phyloP scores from a whole-genome alignment of 2,329 filamentous ascomycete species.

The Elsinoe fawcettii region DNA sequence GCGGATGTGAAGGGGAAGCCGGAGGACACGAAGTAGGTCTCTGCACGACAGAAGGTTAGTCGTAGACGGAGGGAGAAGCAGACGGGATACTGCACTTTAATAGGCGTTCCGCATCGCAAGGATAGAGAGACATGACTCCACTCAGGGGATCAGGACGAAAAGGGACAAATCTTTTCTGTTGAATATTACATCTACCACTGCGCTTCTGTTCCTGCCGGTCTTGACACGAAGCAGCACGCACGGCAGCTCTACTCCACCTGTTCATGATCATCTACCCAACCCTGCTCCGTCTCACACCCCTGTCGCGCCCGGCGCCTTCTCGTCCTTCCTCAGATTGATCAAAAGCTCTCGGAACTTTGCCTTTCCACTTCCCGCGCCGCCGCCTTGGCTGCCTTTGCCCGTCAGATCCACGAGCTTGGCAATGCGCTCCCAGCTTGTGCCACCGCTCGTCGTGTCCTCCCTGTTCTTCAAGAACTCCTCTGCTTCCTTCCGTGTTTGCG shows the following conservation, averaged over 20 bases:
- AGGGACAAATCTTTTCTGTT: background rate
- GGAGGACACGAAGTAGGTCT: background rate
- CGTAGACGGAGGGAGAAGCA: background rate
- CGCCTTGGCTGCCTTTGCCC: slow-evolving; percentile 81
- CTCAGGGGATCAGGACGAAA: slow-evolving; percentile 7
- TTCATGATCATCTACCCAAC: background rate
- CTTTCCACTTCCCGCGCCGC: slow-evolving; percentile 85
- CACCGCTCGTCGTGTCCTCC: slow-evolving; percentile 88
- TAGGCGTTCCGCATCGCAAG: background rate
- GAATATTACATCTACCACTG: slow-evolving; percentile 2
- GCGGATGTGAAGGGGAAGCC: background rate
- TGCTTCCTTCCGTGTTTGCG: slow-evolving; percentile 82
- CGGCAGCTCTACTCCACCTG: background rate
- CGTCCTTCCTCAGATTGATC: slow-evolving; percentile 81
- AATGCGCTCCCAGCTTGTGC: slow-evolving; percentile 97
- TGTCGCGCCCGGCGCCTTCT: slow-evolving; percentile 63
- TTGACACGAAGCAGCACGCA: background rate
- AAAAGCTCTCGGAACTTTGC: slow-evolving; percentile 91
- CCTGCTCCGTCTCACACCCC: slow-evolving; percentile 30
- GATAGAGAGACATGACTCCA: background rate
- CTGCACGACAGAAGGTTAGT: background rate
- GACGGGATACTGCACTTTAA: background rate
- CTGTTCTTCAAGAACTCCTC: slow-evolving; percentile 83
- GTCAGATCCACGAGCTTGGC: slow-evolving; percentile 95
- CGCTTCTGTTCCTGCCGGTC: too few relatives aligned